Conservation (phyloP, 1,139 yeast genomes). For the Geotrichum australiense region DNA sequence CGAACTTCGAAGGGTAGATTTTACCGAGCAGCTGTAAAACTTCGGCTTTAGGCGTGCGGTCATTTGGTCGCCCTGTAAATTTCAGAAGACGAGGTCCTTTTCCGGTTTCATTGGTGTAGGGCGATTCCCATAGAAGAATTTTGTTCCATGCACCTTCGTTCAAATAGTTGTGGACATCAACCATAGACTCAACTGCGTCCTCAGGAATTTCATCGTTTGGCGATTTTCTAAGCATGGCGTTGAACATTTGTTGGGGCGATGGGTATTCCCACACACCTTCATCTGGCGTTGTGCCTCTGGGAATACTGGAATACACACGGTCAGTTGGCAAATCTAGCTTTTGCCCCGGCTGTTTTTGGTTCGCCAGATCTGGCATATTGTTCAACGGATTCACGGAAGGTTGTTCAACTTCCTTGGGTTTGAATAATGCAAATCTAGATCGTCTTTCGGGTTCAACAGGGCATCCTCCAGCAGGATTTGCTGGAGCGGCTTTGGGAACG, state of each 20-base stretch:
- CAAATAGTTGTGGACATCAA: constrained; percentile 88
- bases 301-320: constrained; percentile 78
- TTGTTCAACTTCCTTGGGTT: constrained; percentile 5
- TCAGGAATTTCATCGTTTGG: constrained; percentile 77
- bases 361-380: constrained; percentile 75
- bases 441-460: constrained; percentile 33
- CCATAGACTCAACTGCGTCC: constrained; percentile 96
- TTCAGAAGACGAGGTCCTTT: constrained; percentile 69
- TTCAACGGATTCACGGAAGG: constrained; percentile 58
- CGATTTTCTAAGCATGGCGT: constrained; percentile 94
- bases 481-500: constrained; percentile 4
- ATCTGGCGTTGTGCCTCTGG: constrained; percentile 62
- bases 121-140: constrained; percentile 82
- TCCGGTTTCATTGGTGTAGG: constrained; percentile 45
- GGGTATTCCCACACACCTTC: constrained; percentile 96
- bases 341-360: constrained; percentile 77
- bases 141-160: constrained; percentile 99
- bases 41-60: constrained; percentile 81
- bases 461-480: constrained; percentile 24
- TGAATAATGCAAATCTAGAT: constrained; percentile 20
- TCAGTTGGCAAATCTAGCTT: constrained; percentile 69
- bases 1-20: constrained; percentile 65
- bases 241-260: constrained; percentile 97
- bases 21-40: constrained; percentile 60
- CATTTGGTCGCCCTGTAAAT: constrained; percentile 90